These are phyloP conservation scores for Exophiala mesophila DNA, from an alignment of 2,329 filamentous ascomycete species.

Conservation along the genomic window DNA sequence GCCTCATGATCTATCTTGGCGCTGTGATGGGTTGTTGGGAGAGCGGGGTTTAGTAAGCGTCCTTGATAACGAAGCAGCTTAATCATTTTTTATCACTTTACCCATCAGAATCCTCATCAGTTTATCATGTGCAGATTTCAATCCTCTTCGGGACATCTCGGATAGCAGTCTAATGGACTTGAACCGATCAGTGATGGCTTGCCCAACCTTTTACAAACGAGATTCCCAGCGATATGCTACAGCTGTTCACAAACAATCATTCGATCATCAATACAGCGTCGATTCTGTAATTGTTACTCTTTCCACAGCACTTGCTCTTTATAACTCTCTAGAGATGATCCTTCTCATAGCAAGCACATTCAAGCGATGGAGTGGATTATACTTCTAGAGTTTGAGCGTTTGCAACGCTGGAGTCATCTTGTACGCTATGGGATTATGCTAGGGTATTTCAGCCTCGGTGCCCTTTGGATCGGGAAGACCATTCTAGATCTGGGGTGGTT, in stretches of 20 bases:
- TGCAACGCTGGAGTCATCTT: slow-evolving; percentile 41
- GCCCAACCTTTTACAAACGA: too few species aligned
- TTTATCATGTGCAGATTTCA: too few species aligned
- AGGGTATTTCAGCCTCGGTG: slow-evolving; percentile 38
- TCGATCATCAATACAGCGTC: slow-evolving; percentile 28
- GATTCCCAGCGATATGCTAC: too few species aligned
- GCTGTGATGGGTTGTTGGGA: too few species aligned
- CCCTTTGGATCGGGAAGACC: slow-evolving; percentile 34
- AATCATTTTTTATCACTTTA: too few species aligned
- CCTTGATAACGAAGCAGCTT: too few species aligned
- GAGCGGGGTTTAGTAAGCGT: too few species aligned
- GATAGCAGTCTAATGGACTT: neutral
- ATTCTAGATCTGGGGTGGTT: slow-evolving; percentile 44
- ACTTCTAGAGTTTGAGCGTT: slow-evolving; percentile 47
- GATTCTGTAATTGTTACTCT: slow-evolving; percentile 39
- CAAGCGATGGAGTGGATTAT: slow-evolving; percentile 41
- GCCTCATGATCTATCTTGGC: too few species aligned
- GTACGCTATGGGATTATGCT: slow-evolving; percentile 45
- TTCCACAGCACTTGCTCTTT: slow-evolving; percentile 44
- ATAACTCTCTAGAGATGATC: slow-evolving; percentile 47
- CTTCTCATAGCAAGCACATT: slow-evolving; percentile 47
- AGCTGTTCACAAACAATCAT: slow-evolving; percentile 6
- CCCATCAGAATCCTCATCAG: too few species aligned
- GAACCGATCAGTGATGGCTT: too few species aligned
- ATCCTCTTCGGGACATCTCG: neutral